phyloP scores from a whole-genome alignment of 2,329 filamentous ascomycete genomes.

The Mycocentrospora acerina region DNA sequence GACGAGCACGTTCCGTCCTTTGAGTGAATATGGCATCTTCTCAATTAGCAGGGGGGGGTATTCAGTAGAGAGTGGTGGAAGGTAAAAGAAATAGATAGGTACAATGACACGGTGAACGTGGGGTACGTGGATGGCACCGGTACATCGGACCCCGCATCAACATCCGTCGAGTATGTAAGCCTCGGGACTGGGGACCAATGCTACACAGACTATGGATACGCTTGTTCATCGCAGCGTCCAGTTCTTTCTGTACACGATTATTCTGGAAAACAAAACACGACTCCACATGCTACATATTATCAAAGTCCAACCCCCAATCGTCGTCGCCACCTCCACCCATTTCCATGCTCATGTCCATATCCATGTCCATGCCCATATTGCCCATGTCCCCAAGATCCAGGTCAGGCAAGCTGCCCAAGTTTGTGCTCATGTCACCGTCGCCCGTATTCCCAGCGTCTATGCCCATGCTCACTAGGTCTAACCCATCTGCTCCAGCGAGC shows the following conservation, averaged over 20 bases:
- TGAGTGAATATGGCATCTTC: slow-evolving; percentile 63
- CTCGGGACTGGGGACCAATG: no score
- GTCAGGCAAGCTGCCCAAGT: slow-evolving; percentile 27
- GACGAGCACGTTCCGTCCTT: slow-evolving; percentile 63
- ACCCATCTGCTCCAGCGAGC: slow-evolving; percentile 25
- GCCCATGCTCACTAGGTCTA: slow-evolving; percentile 34
- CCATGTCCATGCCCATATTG: slow-evolving; percentile 32
- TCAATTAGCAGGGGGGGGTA: no score
- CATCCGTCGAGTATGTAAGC: no score
- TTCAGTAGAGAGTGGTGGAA: no score
- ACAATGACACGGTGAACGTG: no score
- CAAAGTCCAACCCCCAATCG: slow-evolving; percentile 47
- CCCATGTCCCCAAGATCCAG: slow-evolving; percentile 34
- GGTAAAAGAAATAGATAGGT: no score
- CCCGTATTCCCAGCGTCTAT: slow-evolving; percentile 28
- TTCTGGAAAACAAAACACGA: background rate
- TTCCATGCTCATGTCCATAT: slow-evolving; percentile 28
- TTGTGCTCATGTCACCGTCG: slow-evolving; percentile 21
- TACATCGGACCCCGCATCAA: no score
- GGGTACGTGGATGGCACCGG: no score
- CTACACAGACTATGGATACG: no score
- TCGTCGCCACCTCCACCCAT: slow-evolving; percentile 36
- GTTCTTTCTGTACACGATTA: background rate
- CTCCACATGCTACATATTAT: slow-evolving; percentile 42
- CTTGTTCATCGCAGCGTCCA: no score